A percentile compares a stretch with the other conserved stretches of the same genome.
Evolutionary conservation across 768 basidiomycete species (phyloP).

Genomic region (Tulasnella sp.): DNA sequence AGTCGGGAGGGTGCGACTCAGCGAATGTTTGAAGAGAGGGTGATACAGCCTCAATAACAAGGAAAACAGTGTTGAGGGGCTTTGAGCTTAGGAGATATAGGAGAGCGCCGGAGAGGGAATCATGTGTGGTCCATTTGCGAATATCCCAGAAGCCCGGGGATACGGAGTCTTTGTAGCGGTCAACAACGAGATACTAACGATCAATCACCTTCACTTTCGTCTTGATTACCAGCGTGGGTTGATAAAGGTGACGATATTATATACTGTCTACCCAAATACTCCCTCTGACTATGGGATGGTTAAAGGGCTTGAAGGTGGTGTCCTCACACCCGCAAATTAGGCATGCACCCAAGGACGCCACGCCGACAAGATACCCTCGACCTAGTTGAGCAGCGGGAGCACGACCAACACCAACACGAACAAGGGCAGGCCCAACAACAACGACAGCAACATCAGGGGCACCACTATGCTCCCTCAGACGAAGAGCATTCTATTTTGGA

Average conservation of each 20-base stretch:
- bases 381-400: constrained; percentile 53
- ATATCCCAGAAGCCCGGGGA: too few relatives aligned
- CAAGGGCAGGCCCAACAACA: constrained; percentile 35
- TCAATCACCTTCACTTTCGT: too few relatives aligned
- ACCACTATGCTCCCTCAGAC: constrained; percentile 29
- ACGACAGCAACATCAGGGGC: background rate
- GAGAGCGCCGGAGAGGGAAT: background rate
- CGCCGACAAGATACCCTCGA: constrained; percentile 57
- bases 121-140: too few relatives aligned
- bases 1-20: too few relatives aligned
- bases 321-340: too few relatives aligned
- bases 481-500: constrained; percentile 76
- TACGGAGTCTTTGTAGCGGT: too few relatives aligned
- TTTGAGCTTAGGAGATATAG: background rate
- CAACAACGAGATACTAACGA: too few relatives aligned
- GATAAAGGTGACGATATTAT: too few relatives aligned
- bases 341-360: constrained; percentile 19
- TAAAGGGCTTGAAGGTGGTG: too few relatives aligned
- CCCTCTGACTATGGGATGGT: too few relatives aligned
- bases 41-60: background rate
- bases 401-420: constrained; percentile 35
- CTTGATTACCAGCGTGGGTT: too few relatives aligned
- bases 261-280: too few relatives aligned
- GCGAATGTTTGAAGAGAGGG: background rate
- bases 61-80: background rate